Evolutionary conservation across 148 eudicot species (phyloP).

Genomic region (Rhododendron henanense): DNA sequence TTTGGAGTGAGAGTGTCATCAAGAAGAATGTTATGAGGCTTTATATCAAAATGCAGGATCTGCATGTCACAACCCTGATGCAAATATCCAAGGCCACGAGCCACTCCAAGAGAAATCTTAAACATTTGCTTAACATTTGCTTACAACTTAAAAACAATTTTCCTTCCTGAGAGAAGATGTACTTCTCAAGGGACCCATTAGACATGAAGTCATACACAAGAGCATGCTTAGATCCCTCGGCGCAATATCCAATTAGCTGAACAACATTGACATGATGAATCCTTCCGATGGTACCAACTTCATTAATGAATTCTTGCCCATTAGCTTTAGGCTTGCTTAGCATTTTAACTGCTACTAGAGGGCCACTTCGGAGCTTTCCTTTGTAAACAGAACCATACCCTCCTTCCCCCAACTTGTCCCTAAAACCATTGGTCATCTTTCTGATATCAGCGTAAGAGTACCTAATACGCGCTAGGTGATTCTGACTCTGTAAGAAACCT

Average conservation of each 20-base stretch:
- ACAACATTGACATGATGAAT: slow-evolving; percentile 25
- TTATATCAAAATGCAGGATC: slow-evolving; percentile 27
- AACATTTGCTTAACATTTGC: slow-evolving; percentile 11
- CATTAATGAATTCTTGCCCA: no score
- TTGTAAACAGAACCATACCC: no score
- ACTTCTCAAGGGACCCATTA: slow-evolving; percentile 23
- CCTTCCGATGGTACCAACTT: slow-evolving; percentile 24
- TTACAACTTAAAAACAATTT: background rate
- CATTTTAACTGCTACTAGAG: no score
- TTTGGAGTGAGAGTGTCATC: slow-evolving; percentile 21
- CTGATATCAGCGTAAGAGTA: no score
- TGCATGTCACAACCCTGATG: slow-evolving; percentile 25
- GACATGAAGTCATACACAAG: slow-evolving; percentile 27
- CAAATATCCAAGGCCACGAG: slow-evolving; percentile 17
- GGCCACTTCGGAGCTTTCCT: no score
- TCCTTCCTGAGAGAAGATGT: background rate
- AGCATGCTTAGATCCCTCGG: slow-evolving; percentile 16
- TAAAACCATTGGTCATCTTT: no score
- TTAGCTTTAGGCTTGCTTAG: no score
- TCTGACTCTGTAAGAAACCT: no score
- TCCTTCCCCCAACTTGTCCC: no score
- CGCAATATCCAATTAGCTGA: slow-evolving; percentile 17
- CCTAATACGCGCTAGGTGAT: no score
- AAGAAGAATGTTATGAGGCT: slow-evolving; percentile 23
- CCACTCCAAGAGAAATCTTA: slow-evolving; percentile 21